Base-by-base conservation (phyloP, 1,139 yeast genomes). In the Groenewaldozyma auringiensis region DNA sequence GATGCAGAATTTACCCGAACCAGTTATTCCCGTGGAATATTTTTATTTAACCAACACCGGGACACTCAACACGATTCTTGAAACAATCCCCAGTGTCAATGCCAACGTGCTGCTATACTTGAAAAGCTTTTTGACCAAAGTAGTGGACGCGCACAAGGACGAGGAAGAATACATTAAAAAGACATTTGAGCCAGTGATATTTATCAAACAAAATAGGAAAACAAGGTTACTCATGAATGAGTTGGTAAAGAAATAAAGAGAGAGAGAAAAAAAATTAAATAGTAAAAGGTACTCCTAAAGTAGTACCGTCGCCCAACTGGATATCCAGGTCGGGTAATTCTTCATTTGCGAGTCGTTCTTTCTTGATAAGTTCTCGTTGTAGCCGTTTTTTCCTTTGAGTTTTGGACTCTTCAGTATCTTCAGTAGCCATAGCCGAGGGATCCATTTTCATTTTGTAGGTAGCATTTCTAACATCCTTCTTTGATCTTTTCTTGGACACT, bases 391-490 rank as follows among this genome's bases (percentile, higher is more conserved):
- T 63, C 44, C 50, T 46, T 47, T 62, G 66, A 8, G 64, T 58
- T 17, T 56, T 53, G 9, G 64, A 55, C 46, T 62, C 66, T 18
- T 55, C 66, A 41, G 74, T 83, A 43, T 73, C 65, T 38, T 79
- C 83, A 25, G 6, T 11, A 6, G 11, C 11, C 70, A 79, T 70
- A 38, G 69, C 74, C 54, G 60, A 63, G 11, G 57, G 61, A 32
- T 59, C 63, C 71, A 77, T 44, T 63, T 65, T 51, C 34, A 42
- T 53, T 21, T 53, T 73, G 61, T 86, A 85, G 60, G 79, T 81
- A 60, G 78, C 72, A 62, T 84, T 85, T 72, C 96, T 79, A 54
- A 80, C 86, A 55, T 85, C 74, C 69, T 88, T 88, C 70, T 81
- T 77, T 40, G 86, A 81, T 66, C 85, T 80, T 69, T 88, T 88